phyloP scores from a whole-genome alignment of 2,329 filamentous ascomycete genomes.

The Apiospora koreana region DNA sequence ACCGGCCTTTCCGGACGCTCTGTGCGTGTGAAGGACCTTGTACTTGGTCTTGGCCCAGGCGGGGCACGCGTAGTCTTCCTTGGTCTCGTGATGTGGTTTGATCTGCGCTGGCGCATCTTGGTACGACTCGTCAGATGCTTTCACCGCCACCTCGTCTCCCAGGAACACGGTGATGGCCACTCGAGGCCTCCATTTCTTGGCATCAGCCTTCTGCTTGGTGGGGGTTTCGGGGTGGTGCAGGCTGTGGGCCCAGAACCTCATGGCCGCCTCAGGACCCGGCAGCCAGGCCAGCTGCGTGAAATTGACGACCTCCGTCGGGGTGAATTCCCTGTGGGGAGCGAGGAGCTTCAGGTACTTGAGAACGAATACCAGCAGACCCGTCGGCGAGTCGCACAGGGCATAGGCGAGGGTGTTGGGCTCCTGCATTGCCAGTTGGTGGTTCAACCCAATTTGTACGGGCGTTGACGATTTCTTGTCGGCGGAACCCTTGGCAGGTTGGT shows the following conservation, averaged over 20 bases:
- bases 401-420: constrained; percentile 60
- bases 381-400: constrained; percentile 63
- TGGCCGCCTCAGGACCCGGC: constrained; percentile 62
- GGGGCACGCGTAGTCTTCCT: constrained; percentile 44
- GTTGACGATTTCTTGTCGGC: constrained; percentile 21
- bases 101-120: constrained; percentile 20
- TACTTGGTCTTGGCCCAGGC: constrained; percentile 49
- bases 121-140: not conserved
- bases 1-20: constrained; percentile 41
- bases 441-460: constrained; percentile 29
- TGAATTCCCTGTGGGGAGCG: constrained; percentile 42
- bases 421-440: constrained; percentile 28
- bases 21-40: constrained; percentile 42
- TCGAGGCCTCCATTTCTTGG: constrained; percentile 33
- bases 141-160: constrained; percentile 29
- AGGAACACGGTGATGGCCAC: constrained; percentile 51
- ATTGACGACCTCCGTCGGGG: constrained; percentile 57
- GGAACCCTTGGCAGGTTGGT: constrained; percentile 1
- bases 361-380: constrained; percentile 57
- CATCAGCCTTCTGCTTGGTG: constrained; percentile 21
- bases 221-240: constrained; percentile 34
- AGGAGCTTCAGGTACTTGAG: constrained; percentile 47
- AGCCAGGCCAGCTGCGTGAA: constrained; percentile 66
- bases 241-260: constrained; percentile 57
- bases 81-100: constrained; percentile 20